These are phyloP conservation scores for Scheffersomyces stipitis DNA, from an alignment of 805 yeast genomes.

Conservation along the genomic window DNA sequence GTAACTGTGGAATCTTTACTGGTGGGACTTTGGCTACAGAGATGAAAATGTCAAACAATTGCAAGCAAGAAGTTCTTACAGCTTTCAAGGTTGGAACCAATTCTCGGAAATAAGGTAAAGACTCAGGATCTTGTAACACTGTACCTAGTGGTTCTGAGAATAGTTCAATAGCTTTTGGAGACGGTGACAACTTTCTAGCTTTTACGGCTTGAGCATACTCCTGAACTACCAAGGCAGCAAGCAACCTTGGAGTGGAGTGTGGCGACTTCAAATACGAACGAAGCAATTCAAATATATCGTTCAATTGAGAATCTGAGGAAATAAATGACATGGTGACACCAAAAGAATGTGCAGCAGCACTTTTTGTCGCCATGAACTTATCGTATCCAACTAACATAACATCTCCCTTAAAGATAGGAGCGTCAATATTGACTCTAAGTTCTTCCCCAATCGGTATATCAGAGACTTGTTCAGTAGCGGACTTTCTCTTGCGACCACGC, in stretches of 20 bases:
- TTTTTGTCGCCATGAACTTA: constrained; percentile 69
- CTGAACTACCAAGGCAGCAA: constrained; percentile 66
- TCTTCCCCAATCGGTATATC: constrained; percentile 54
- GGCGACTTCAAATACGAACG: constrained; percentile 51
- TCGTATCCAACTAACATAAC: constrained; percentile 80
- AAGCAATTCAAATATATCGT: constrained; percentile 37
- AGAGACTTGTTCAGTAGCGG: constrained; percentile 9
- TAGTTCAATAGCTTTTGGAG: constrained; percentile 17
- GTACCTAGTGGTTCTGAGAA: constrained; percentile 30
- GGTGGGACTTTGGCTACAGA: constrained; percentile 74
- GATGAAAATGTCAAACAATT: constrained; percentile 73
- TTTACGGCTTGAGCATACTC: constrained; percentile 53
- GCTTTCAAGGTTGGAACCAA: constrained; percentile 83
- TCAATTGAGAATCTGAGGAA: constrained; percentile 36
- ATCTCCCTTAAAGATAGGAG: constrained; percentile 90
- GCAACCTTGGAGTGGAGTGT: constrained; percentile 79
- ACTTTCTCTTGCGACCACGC: constrained; percentile 52
- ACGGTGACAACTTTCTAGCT: constrained; percentile 10
- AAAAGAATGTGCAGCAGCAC: constrained; percentile 71
- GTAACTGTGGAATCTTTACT: constrained; percentile 73
- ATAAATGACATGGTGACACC: constrained; percentile 64
- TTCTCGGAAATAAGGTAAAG: constrained; percentile 68
- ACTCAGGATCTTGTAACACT: constrained; percentile 42
- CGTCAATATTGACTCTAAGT: constrained; percentile 80
- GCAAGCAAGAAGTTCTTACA: constrained; percentile 83